These are phyloP conservation scores for Heteromeles arbutifolia DNA, from an alignment of 306 rosid species.

Conservation along the genomic window DNA sequence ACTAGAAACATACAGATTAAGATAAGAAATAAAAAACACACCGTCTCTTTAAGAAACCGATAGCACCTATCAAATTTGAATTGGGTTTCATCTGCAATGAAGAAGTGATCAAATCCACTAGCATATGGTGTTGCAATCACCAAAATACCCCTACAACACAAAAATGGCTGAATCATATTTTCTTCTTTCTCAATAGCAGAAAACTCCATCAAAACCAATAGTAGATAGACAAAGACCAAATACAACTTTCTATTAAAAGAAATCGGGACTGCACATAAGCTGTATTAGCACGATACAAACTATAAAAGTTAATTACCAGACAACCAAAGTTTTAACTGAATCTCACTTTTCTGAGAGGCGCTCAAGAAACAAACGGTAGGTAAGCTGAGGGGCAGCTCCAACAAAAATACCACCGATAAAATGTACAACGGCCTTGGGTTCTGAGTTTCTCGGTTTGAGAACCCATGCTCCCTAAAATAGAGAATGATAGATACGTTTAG, in stretches of 20 bases:
- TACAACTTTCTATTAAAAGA: not conserved
- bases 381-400: conserved; percentile 98
- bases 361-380: conserved; percentile 91
- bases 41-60: conserved; percentile 56
- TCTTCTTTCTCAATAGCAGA: conserved; percentile 5
- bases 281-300: not conserved
- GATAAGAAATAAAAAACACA: conserved; percentile 30
- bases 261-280: not conserved
- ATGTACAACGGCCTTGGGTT: conserved; percentile 74
- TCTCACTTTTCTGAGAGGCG: conserved; percentile 78
- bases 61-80: conserved; percentile 90
- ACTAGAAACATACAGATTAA: conserved; percentile 3
- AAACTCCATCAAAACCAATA: not conserved
- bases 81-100: conserved; percentile 92
- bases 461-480: conserved; percentile 87
- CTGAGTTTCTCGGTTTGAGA: conserved; percentile 62
- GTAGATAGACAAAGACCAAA: not conserved
- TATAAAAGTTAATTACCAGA: not conserved
- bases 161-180: conserved; percentile 9
- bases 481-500: conserved; percentile 1
- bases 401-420: conserved; percentile 95
- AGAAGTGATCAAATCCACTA: conserved; percentile 97
- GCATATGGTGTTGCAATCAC: conserved; percentile 96
- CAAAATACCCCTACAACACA: conserved; percentile 61
- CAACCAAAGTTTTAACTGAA: not conserved